phyloP scores from a whole-genome alignment of 345 rosid genomes.

The Murraya koenigii region DNA sequence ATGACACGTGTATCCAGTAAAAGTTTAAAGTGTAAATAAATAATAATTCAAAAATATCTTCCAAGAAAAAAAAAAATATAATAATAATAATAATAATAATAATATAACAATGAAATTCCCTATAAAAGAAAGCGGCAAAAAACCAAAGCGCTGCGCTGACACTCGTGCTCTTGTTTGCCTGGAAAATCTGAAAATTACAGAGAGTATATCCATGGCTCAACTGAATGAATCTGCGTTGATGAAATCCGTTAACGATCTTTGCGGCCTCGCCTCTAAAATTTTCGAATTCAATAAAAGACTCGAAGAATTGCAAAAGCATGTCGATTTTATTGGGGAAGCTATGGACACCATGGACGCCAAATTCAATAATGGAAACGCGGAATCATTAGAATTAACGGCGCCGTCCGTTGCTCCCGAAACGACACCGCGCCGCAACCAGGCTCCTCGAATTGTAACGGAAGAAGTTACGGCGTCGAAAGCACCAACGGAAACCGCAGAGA shows the following conservation, averaged over 20 bases:
- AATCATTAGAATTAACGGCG: not conserved
- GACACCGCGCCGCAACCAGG: not conserved
- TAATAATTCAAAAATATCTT: too few relatives aligned
- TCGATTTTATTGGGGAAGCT: constrained; percentile 39
- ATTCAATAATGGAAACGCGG: constrained; percentile 10
- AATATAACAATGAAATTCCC: not conserved
- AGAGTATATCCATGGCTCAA: not conserved
- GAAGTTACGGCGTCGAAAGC: constrained; percentile 6
- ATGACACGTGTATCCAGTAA: not conserved
- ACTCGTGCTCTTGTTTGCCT: too few relatives aligned
- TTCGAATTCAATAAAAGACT: constrained; percentile 39
- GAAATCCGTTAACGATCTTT: constrained; percentile 38
- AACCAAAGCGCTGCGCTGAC: too few relatives aligned
- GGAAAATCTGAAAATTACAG: not conserved
- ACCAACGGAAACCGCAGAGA: not conserved
- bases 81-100: not conserved
- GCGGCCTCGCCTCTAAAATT: constrained; percentile 36
- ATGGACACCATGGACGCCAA: constrained; percentile 47
- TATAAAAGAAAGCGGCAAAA: too few relatives aligned
- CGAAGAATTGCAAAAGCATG: constrained; percentile 52
- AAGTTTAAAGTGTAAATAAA: not conserved
- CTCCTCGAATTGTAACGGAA: not conserved
- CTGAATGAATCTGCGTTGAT: constrained; percentile 22
- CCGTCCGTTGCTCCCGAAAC: not conserved
- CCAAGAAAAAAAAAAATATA: too few relatives aligned